Evolutionary conservation across 768 basidiomycete genomes (phyloP), one percentile per base, ranked within the genome.

Genomic region (Trametes villosa): DNA sequence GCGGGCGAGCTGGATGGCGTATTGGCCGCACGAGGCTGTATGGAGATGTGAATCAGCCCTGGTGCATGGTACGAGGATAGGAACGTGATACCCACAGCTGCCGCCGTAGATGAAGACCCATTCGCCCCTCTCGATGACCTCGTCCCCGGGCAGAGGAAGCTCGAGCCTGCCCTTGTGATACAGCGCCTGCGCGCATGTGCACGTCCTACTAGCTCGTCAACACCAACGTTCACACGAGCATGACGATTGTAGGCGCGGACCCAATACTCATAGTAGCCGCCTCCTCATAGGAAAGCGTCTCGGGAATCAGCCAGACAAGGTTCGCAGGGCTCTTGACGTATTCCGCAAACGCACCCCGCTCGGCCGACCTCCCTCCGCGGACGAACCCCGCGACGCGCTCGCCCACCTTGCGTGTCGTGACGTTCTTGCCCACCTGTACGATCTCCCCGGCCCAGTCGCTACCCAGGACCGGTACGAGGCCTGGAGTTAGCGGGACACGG

Each of bases 11-110:
- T 74, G 68, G 51, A 72, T 59, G 2, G 66, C 69, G 41, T 57
- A 72, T 26, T 65, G 57, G 5, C 77, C 77, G 44, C 78, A 74
- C 38, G 70, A 67, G 22, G 72, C 70, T 49, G 66, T n/a, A n/a
- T n/a, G n/a, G n/a, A n/a, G n/a, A n/a, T n/a, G n/a, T n/a, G n/a
- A n/a, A n/a, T n/a, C n/a, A n/a, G n/a, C n/a, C n/a, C n/a, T n/a
- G n/a, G n/a, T n/a, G n/a, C n/a, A n/a, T n/a, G n/a, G n/a, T n/a
- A n/a, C n/a, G n/a, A n/a, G n/a, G n/a, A n/a, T n/a, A 15, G 42
- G 8, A 9, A 13, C 5, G 8, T 11, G 31, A 18, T 8, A 62
- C 69, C 46, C 33, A 68, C 69, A 59, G 59, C 70, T 71, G 24
- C 68, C 70, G 22, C 70, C 70, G 47, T 71, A 65, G 49, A 71